Evolutionary conservation across 2,329 filamentous ascomycete species (phyloP).

Genomic region (Pezicula radicicola): DNA sequence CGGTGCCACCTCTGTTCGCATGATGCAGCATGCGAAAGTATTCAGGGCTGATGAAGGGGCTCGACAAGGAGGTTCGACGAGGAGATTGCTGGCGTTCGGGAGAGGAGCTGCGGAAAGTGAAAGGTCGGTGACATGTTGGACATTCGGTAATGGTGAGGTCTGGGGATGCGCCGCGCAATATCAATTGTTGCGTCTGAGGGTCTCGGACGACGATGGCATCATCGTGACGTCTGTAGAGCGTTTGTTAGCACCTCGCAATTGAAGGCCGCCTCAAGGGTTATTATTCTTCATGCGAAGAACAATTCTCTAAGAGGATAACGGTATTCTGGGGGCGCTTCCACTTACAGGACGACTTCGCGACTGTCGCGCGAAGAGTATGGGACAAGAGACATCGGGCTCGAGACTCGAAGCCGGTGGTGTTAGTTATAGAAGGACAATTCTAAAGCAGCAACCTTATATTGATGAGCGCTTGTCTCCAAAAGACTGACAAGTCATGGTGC

Average conservation of each 20-base stretch:
- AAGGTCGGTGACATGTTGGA: slow-evolving; percentile 45
- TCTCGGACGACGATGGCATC: slow-evolving; percentile 93
- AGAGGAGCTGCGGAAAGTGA: slow-evolving; percentile 41
- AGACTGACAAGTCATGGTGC: no score
- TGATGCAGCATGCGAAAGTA: slow-evolving; percentile 92
- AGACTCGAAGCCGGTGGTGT: no score
- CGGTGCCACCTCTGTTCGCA: slow-evolving; percentile 41
- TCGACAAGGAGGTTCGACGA: slow-evolving; percentile 38
- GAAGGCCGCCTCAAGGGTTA: neutral
- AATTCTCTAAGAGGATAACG: neutral
- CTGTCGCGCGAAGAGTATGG: slow-evolving; percentile 72
- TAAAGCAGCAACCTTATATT: no score
- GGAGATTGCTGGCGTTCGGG: slow-evolving; percentile 42
- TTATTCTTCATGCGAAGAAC: neutral
- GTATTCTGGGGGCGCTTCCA: slow-evolving; percentile 21
- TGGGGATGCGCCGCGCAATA: slow-evolving; percentile 63
- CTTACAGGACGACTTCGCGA: slow-evolving; percentile 78
- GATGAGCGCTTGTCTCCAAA: no score
- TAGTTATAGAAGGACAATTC: no score
- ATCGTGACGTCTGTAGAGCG: slow-evolving; percentile 70
- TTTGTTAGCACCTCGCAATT: slow-evolving; percentile 16
- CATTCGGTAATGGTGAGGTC: slow-evolving; percentile 66
- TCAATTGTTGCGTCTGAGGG: slow-evolving; percentile 77
- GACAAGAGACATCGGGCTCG: slow-evolving; percentile 60
- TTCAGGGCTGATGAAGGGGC: slow-evolving; percentile 77